These are phyloP conservation scores for Ormosia emarginata DNA, from an alignment of 306 rosid genomes.

Conservation along the genomic window DNA sequence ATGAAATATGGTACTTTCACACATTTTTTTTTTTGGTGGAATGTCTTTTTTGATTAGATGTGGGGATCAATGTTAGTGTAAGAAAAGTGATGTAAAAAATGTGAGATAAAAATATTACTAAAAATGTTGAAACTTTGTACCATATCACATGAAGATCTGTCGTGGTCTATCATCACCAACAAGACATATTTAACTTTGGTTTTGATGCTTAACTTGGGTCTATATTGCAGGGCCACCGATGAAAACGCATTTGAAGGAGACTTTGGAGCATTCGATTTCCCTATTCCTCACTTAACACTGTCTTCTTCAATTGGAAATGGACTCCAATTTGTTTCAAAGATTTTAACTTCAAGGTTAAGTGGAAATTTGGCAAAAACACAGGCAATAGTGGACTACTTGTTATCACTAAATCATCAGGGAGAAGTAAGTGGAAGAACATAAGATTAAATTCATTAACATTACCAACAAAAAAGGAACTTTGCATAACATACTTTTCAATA, in stretches of 20 bases:
- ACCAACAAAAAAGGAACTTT: not conserved
- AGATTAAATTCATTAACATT: not conserved
- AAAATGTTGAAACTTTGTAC: not conserved
- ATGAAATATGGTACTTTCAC: too few relatives aligned
- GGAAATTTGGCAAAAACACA: conserved; percentile 59
- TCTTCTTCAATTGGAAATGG: conserved; percentile 93
- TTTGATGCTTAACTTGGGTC: conserved; percentile 6
- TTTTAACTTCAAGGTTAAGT: conserved; percentile 47
- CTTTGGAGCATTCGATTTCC: conserved; percentile 67
- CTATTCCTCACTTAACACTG: conserved; percentile 56
- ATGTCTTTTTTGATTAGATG: not conserved
- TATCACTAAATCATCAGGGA: conserved; percentile 54
- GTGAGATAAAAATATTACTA: not conserved
- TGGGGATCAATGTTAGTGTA: not conserved
- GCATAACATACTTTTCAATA: not conserved
- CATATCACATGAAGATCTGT: not conserved
- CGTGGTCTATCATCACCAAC: not conserved
- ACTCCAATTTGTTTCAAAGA: conserved; percentile 51
- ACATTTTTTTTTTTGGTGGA: not conserved
- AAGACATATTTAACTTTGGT: not conserved
- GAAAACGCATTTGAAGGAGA: conserved; percentile 82
- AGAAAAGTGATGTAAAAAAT: not conserved
- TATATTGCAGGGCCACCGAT: conserved; percentile 68
- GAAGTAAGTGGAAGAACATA: conserved; percentile 49
- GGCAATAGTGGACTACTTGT: conserved; percentile 77